phyloP scores from a whole-genome alignment of 768 basidiomycete genomes.

The Boletales sp. region DNA sequence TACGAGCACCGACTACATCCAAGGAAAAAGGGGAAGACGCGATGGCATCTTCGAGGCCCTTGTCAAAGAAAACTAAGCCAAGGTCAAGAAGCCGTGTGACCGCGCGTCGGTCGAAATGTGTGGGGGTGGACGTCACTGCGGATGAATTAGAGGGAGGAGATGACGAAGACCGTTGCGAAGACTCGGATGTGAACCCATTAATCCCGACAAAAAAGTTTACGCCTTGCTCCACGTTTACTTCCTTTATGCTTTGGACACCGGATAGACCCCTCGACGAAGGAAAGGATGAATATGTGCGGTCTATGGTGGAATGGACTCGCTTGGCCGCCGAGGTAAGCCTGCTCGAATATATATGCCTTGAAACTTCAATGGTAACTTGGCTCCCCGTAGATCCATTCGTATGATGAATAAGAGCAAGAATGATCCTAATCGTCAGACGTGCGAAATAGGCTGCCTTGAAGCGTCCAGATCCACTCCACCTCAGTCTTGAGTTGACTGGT shows the following conservation, averaged over 20 bases:
- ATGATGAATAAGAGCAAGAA: slow-evolving; percentile 13
- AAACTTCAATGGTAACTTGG: neutral
- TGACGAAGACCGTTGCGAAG: slow-evolving; percentile 16
- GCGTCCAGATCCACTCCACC: no score
- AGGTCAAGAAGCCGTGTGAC: slow-evolving; percentile 10
- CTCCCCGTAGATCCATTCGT: slow-evolving; percentile 23
- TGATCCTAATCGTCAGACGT: no score
- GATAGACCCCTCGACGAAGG: slow-evolving; percentile 69
- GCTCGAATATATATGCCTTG: neutral
- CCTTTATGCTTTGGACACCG: slow-evolving; percentile 72
- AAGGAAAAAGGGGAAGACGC: slow-evolving; percentile 8
- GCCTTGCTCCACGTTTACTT: slow-evolving; percentile 55
- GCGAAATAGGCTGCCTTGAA: no score
- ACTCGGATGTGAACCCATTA: neutral
- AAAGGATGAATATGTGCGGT: slow-evolving; percentile 66
- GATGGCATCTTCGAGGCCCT: slow-evolving; percentile 1
- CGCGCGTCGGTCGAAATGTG: slow-evolving; percentile 20
- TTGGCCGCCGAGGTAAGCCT: slow-evolving; percentile 57
- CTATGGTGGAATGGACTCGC: slow-evolving; percentile 67
- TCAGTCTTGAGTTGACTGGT: no score
- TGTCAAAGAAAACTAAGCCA: slow-evolving; percentile 5
- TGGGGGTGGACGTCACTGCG: slow-evolving; percentile 27
- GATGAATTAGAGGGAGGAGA: slow-evolving; percentile 22
- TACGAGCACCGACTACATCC: slow-evolving; percentile 33
- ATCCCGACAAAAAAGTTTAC: slow-evolving; percentile 34